These are phyloP conservation scores for Fonsecaea multimorphosa DNA, from an alignment of 2,329 filamentous ascomycete species.

Conservation along the genomic window DNA sequence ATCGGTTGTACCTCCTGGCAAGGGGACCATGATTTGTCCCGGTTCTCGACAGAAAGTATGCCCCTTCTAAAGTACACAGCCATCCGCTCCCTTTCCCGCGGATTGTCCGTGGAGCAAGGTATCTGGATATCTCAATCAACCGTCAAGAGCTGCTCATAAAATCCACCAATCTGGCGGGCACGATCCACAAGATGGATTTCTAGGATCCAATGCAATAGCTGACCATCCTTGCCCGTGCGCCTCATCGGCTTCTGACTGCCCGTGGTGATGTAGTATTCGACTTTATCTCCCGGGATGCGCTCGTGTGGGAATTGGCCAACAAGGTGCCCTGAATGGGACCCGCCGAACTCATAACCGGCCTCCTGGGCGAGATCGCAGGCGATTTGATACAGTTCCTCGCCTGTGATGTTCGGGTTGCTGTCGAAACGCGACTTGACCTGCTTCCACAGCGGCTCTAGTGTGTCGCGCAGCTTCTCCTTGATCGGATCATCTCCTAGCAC, in stretches of 20 bases:
- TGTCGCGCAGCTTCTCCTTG: conserved; percentile 54
- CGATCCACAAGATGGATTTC: conserved; percentile 57
- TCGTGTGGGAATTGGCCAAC: conserved; percentile 60
- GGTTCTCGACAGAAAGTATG: not conserved
- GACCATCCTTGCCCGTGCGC: conserved; percentile 49
- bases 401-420: conserved; percentile 54
- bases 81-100: not conserved
- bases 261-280: conserved; percentile 53
- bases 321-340: conserved; percentile 56
- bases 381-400: conserved; percentile 55
- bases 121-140: conserved; percentile 43
- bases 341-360: conserved; percentile 55
- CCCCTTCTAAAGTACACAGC: not conserved
- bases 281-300: conserved; percentile 57
- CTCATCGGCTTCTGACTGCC: conserved; percentile 54
- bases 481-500: conserved; percentile 56
- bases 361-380: conserved; percentile 48
- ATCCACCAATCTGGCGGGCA: conserved; percentile 49
- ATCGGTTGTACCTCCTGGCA: too few species aligned
- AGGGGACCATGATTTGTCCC: not conserved
- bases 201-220: conserved; percentile 58
- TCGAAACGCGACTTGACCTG: conserved; percentile 52
- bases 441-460: conserved; percentile 56
- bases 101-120: not conserved
- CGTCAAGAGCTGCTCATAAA: conserved; percentile 56